A percentile compares a stretch with the other conserved stretches of the same genome.
phyloP scores from a whole-genome alignment of 2,329 filamentous ascomycete species.

The Phaeosphaeria sp. region DNA sequence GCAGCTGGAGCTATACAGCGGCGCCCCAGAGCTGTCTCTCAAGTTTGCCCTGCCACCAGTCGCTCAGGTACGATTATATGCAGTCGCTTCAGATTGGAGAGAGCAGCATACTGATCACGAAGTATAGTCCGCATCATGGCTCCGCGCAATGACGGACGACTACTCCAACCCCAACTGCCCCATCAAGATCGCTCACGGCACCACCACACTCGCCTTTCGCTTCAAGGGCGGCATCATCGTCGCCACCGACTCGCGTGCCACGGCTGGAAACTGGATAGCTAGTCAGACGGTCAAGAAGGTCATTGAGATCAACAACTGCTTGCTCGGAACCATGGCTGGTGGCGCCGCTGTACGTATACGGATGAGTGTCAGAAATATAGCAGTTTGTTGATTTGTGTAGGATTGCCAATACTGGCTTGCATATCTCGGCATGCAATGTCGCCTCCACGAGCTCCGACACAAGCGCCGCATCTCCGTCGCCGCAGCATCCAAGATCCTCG shows the following conservation, averaged over 20 bases:
- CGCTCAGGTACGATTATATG: conserved; percentile 68
- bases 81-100: not conserved
- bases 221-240: conserved; percentile 99
- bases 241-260: conserved; percentile 95
- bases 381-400: too few relatives aligned
- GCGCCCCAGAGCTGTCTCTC: conserved; percentile 78
- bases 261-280: conserved; percentile 98
- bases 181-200: conserved; percentile 99
- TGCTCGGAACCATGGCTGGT: conserved; percentile 97
- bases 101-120: not conserved
- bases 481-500: conserved; percentile 96
- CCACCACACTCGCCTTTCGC: conserved; percentile 95
- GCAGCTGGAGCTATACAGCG: conserved; percentile 72
- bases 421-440: conserved; percentile 98
- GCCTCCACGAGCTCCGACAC: conserved; percentile 97
- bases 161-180: conserved; percentile 94
- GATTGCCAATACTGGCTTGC: conserved; percentile 99
- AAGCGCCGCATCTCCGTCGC: conserved; percentile 98
- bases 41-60: conserved; percentile 96
- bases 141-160: conserved; percentile 96
- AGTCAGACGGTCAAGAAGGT: conserved; percentile 99
- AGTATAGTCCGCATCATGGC: conserved; percentile 83
- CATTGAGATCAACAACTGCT: conserved; percentile 94
- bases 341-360: conserved; percentile 77
- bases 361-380: too few relatives aligned